Evolutionary conservation across 441 rosid species (phyloP).

Genomic region (Jatropha podagrica): DNA sequence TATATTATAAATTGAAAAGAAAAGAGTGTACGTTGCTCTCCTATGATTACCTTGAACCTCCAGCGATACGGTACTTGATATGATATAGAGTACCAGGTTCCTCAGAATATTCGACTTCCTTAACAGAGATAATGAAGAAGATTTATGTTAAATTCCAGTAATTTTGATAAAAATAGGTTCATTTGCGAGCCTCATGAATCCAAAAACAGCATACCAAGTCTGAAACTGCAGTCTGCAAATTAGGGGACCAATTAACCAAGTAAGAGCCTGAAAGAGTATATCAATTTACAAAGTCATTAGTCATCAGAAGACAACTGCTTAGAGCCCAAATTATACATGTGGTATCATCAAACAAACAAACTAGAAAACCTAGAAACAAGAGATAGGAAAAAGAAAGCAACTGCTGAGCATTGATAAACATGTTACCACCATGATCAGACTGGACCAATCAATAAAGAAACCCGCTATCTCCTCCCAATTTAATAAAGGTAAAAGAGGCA

Average conservation of each 20-base stretch:
- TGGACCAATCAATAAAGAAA: background rate
- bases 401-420: background rate
- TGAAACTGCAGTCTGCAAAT: conserved; percentile 97
- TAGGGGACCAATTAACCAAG: conserved; percentile 99
- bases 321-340: conserved; percentile 3
- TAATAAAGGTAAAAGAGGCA: background rate
- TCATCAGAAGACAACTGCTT: background rate
- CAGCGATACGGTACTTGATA: conserved; percentile 97
- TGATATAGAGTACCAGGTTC: conserved; percentile 83
- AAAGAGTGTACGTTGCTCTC: background rate
- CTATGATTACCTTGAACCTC: conserved; percentile 68
- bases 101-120: conserved; percentile 99
- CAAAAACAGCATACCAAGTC: conserved; percentile 70
- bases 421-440: background rate
- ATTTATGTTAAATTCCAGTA: conserved; percentile 17
- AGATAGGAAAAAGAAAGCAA: background rate
- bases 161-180: conserved; percentile 16
- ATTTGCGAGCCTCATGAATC: conserved; percentile 18
- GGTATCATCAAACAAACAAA: background rate
- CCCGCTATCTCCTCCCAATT: background rate
- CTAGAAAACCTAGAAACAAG: background rate
- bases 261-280: conserved; percentile 72
- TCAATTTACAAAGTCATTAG: conserved; percentile 13
- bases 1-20: background rate
- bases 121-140: conserved; percentile 20